A percentile compares a stretch with the other conserved stretches of the same genome.
phyloP scores from a whole-genome alignment of 2,329 filamentous ascomycete genomes.

The Colletotrichum chrysophilum region DNA sequence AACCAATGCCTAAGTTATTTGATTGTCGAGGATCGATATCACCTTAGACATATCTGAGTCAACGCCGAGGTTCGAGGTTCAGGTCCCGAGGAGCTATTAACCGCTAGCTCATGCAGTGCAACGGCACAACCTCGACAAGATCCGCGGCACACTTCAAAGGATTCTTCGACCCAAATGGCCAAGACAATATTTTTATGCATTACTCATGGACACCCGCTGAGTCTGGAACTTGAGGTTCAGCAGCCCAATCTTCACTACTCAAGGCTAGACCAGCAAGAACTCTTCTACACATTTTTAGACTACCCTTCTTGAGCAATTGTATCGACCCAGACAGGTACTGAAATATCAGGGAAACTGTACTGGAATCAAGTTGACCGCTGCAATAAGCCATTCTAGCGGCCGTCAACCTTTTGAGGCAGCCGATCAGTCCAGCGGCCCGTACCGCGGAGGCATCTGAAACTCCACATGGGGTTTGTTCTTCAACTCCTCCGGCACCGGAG shows the following conservation, averaged over 20 bases:
- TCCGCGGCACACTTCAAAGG: not conserved
- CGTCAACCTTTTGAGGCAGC: fast-evolving
- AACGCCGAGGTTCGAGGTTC: not conserved
- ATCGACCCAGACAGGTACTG: fast-evolving
- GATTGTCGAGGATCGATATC: not conserved
- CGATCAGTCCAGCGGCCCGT: not conserved
- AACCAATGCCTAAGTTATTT: not conserved
- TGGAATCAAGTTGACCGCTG: fast-evolving
- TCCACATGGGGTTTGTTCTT: conserved; percentile 6
- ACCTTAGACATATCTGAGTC: not conserved
- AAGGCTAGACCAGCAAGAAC: fast-evolving
- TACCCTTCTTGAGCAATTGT: fast-evolving
- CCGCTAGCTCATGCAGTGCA: not conserved
- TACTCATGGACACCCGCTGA: not conserved
- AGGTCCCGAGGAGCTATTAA: not conserved
- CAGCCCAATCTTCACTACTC: fast-evolving
- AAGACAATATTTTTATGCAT: too few relatives aligned
- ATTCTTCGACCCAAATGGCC: not conserved
- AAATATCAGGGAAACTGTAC: not conserved
- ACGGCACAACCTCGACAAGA: not conserved
- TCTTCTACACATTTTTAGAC: fast-evolving
- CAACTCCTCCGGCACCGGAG: not conserved
- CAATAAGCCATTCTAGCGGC: not conserved
- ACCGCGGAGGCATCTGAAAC: not conserved
- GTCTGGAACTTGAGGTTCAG: fast-evolving